These are phyloP conservation scores for Solanum bulbocastanum DNA, from an alignment of 257 asterid genomes.

Conservation along the genomic window DNA sequence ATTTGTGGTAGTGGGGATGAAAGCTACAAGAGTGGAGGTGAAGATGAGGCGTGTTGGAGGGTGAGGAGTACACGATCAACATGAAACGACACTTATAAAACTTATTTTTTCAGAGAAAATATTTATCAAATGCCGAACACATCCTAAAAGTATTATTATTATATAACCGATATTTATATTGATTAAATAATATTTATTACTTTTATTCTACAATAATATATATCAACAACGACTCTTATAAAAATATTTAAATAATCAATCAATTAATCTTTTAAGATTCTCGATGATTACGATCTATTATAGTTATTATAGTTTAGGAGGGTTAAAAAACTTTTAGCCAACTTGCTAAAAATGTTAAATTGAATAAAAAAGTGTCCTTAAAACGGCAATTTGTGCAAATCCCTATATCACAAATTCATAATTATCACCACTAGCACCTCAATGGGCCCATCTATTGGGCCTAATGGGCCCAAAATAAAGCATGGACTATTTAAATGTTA, in stretches of 20 bases:
- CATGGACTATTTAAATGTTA: not conserved
- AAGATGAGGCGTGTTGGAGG: not conserved
- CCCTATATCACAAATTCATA: not conserved
- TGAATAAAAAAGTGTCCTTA: not conserved
- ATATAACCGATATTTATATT: too few relatives aligned
- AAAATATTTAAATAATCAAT: not conserved
- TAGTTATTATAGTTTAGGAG: not conserved
- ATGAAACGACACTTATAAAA: not conserved
- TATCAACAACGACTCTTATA: not conserved
- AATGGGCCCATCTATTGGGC: not conserved
- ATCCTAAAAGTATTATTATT: not conserved
- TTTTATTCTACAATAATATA: not conserved
- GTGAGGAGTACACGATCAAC: too few relatives aligned
- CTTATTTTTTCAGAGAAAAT: not conserved
- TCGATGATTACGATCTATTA: not conserved
- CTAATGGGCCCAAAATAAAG: not conserved
- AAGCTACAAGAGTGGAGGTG: not conserved
- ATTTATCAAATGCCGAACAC: not conserved
- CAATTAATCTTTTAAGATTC: not conserved
- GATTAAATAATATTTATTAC: not conserved
- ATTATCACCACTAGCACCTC: not conserved
- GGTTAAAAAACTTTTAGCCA: not conserved
- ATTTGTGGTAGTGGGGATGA: not conserved
- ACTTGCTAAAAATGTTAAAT: not conserved
- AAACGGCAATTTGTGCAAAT: not conserved